Evolutionary conservation across 2,329 filamentous ascomycete species (phyloP), one percentile per base, ranked within the genome.

Genomic region (Botryotinia narcissicola): DNA sequence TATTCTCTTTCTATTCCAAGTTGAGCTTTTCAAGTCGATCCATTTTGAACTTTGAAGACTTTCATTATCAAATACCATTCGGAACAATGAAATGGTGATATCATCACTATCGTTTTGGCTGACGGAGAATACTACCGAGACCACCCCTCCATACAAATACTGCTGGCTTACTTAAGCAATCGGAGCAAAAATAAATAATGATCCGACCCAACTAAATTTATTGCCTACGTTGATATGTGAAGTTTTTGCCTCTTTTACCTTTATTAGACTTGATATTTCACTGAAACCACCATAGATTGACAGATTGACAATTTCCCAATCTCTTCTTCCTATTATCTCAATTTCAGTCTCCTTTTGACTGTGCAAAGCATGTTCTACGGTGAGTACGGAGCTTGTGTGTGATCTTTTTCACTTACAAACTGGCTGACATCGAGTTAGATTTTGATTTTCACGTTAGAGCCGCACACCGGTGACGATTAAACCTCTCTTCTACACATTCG

Each of bases 321-420:
- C 29, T 32, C n/a, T 57, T 51, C 22, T 40, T 51, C 29, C 14
- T 67, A 22, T 25, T 9, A 10, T 40, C n/a, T 44, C 16, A 35
- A 8, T 20, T 44, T 40, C 57, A 70, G 64, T 70, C 59, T 62
- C 14, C 29, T 54, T 63, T 25, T 32, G 54, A 42, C 42, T 72
- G 70, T 70, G n/a, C 60, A 62, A 73, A 79, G 77, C 75, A 79
- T 79, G 77, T 74, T 75, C 54, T 74, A 73, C 70, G 66, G 77
- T 78, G 71, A 66, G 59, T 73, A n/a, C 25, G 37, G 29, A 61
- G 51, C 51, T 69, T 32, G 32, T 44, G 37, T 42, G 9, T 44
- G 16, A 29, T 68, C 57, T 37, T 69, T 29, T 72, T 64, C 20
- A 29, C 25, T 51, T 37, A 48, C 10, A 35, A 44, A 20, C 32